Percentiles rank a stretch among this genome's conserved stretches.
Evolutionary conservation across 1,284 basidiomycete genomes (phyloP).

Genomic region (Ganoderma sp.): DNA sequence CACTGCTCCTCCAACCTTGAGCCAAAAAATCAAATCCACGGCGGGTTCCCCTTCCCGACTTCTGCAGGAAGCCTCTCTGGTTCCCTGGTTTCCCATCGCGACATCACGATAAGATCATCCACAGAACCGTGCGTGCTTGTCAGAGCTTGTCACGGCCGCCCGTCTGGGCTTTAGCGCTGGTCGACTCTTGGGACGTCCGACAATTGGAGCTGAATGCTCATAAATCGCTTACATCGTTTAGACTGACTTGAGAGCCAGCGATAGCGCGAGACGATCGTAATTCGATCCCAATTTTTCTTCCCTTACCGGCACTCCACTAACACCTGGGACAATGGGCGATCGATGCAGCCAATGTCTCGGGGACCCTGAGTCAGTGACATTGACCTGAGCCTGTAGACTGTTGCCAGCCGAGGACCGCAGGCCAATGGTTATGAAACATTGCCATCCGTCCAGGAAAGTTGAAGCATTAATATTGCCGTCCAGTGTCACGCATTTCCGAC

Average conservation of each 20-base stretch:
- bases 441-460: background rate
- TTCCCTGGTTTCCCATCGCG: constrained; percentile 9
- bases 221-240: background rate
- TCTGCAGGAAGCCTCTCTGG: constrained; percentile 7
- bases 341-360: background rate
- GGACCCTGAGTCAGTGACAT: constrained; percentile 3
- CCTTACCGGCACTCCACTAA: constrained; percentile 2
- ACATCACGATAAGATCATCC: background rate
- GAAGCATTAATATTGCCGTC: background rate
- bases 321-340: background rate
- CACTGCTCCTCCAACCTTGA: constrained; percentile 12
- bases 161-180: background rate
- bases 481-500: constrained; percentile 1
- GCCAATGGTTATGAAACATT: background rate
- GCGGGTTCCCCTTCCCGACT: constrained; percentile 12
- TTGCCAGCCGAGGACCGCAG: constrained; percentile 1
- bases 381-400: constrained; percentile 2
- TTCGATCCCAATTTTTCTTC: background rate
- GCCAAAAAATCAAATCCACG: constrained; percentile 14
- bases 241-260: constrained; percentile 3
- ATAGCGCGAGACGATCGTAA: background rate
- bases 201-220: background rate
- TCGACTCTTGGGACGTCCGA: no score
- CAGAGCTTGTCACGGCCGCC: background rate
- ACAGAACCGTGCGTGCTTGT: background rate